Conservation (phyloP, 345 rosid species). For the Eucalyptus coolabah region DNA sequence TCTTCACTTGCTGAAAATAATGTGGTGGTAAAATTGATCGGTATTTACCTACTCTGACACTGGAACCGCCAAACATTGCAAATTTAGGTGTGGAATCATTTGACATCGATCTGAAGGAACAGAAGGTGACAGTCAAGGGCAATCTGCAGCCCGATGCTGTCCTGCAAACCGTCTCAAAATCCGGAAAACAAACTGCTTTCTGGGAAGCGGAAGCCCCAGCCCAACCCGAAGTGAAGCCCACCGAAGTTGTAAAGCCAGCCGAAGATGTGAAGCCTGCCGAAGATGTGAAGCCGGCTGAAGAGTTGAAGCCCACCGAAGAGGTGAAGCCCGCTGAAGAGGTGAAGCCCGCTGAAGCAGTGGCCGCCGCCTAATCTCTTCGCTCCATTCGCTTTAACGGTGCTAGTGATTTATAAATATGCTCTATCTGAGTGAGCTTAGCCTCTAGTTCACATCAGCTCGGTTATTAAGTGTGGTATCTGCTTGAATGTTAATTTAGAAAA, state of each 20-base stretch:
- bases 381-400: not conserved
- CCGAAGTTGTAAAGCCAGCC: not conserved
- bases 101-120: conserved; percentile 68
- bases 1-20: not conserved
- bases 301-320: not conserved
- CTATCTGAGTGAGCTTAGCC: not conserved
- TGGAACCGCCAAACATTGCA: not conserved
- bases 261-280: not conserved
- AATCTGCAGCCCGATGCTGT: conserved; percentile 77
- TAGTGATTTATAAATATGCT: not conserved
- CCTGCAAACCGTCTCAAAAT: conserved; percentile 65
- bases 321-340: not conserved
- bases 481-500: not conserved
- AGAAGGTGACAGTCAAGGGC: conserved; percentile 82
- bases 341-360: conserved; percentile 1
- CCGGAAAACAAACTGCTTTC: conserved; percentile 69
- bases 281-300: not conserved
- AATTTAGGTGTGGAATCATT: conserved; percentile 67
- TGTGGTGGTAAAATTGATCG: not conserved
- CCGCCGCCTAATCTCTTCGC: conserved; percentile 8
- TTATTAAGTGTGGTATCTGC: not conserved
- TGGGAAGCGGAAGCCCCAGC: conserved; percentile 59
- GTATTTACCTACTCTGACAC: not conserved
- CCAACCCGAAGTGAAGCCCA: conserved; percentile 9
- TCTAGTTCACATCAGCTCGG: not conserved